Conservation (phyloP, 371 early-diverging fungal genomes). For the Mucor racemosus region DNA sequence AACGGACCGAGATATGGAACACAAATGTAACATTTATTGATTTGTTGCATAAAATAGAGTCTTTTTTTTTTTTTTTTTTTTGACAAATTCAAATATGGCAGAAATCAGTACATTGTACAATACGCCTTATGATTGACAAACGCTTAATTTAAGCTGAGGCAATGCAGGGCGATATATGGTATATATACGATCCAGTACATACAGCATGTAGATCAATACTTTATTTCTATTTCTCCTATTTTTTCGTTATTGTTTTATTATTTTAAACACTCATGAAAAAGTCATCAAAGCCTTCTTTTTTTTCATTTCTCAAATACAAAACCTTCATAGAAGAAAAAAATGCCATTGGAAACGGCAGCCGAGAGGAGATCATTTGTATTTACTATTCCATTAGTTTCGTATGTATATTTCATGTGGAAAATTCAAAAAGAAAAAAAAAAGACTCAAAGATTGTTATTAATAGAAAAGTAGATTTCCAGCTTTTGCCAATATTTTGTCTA, state of each 20-base stretch:
- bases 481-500: constrained; percentile 17
- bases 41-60: not conserved
- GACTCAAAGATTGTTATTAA: no score
- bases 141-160: no score
- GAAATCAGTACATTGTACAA: no score
- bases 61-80: not conserved
- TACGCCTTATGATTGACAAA: no score
- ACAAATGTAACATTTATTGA: not conserved
- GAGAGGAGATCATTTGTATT: constrained; percentile 1
- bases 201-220: no score
- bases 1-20: not conserved
- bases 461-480: constrained; percentile 19
- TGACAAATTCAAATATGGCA: not conserved
- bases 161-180: no score
- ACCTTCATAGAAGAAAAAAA: not conserved
- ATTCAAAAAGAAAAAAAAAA: no score
- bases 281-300: no score
- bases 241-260: not conserved
- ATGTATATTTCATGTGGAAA: not conserved
- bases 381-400: constrained; percentile 12
- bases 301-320: no score
- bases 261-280: not conserved
- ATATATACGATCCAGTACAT: no score
- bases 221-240: not conserved
- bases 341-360: no score